Base-by-base conservation (phyloP, 345 rosid genomes). In the Eucalyptus dawsonii region DNA sequence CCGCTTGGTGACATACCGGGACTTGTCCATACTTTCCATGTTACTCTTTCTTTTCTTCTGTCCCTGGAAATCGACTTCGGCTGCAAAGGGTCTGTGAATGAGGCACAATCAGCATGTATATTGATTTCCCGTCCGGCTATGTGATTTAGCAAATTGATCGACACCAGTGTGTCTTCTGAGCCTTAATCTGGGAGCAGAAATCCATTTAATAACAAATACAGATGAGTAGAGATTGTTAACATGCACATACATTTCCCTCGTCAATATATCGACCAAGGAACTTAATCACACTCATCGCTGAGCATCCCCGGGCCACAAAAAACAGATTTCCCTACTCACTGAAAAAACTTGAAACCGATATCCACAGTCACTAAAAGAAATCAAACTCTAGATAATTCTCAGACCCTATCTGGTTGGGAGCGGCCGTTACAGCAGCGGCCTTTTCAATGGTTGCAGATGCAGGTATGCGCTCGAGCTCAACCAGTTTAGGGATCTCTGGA, bases 311-410 rank as follows among this genome's bases (percentile, higher is more conserved):
- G 86, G 90, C 87, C 90, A 91, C 92, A 76, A 76, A 34, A 88
- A 91, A 90, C 93, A 91, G 85, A 91, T 91, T 90, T 92, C 91
- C 88, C 90, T 89, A 90, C 80, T 94, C 92, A 90, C 91, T 88
- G 62, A n/a, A 56, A 86, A 88, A 93, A 91, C 88, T 90, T 47
- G 92, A 89, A 90, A 85, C 81, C 67, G 88, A 87, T 88, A 89
- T 45, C 88, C 49, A 86, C 51, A 40, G 76, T 56, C 14, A 53
- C 97, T 95, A 96, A 93, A 97, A 95, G 97, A 95, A 97, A 94
- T 96, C 99, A 89, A 95, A 96, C 91, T 97, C 98, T 89, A 96
- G 94, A 94, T 95, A 96, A 91, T 95, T 96, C 90, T 94, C 97
- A 69, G 97, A 94, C 91, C 95, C 97, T 93, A 92, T 96, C 91